These are phyloP conservation scores for Chaetomium olivaceum DNA, from an alignment of 2,329 filamentous ascomycete genomes.

Conservation along the genomic window DNA sequence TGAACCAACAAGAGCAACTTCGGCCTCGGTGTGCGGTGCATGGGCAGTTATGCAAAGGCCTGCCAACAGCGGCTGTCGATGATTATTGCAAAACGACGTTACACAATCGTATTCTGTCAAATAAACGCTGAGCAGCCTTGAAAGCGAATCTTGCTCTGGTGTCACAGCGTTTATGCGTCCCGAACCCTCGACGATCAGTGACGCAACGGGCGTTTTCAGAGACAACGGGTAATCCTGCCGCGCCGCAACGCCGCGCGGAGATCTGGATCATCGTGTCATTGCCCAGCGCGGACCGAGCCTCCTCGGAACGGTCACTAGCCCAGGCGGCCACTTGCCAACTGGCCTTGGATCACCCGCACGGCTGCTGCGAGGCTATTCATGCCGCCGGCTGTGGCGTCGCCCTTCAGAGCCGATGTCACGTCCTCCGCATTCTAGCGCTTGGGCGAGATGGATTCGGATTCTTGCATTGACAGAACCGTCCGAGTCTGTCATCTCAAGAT, in stretches of 20 bases:
- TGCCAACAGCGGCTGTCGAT: conserved; percentile 6
- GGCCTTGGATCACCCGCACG: neutral
- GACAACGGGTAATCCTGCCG: conserved; percentile 3
- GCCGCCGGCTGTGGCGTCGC: conserved; percentile 12
- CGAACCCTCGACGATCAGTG: conserved; percentile 7
- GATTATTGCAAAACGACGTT: conserved; percentile 9
- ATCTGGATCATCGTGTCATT: conserved; percentile 12
- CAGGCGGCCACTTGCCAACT: neutral
- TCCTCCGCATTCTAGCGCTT: conserved; percentile 4
- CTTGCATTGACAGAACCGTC: neutral
- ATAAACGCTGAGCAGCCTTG: conserved; percentile 19
- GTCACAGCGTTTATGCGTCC: conserved; percentile 22
- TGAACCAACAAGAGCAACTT: neutral
- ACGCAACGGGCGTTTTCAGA: neutral
- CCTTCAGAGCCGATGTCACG: conserved; percentile 18
- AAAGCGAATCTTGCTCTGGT: conserved; percentile 10
- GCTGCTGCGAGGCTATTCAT: neutral
- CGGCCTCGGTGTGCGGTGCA: neutral
- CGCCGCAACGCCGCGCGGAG: conserved; percentile 16
- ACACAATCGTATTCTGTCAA: conserved; percentile 28
- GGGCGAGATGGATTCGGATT: neutral
- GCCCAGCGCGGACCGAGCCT: conserved; percentile 14
- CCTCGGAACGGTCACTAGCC: conserved; percentile 11
- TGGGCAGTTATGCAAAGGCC: conserved; percentile 1
- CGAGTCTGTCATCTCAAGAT: neutral